phyloP scores from a whole-genome alignment of 2,329 filamentous ascomycete genomes.

The Diaporthe batatas region DNA sequence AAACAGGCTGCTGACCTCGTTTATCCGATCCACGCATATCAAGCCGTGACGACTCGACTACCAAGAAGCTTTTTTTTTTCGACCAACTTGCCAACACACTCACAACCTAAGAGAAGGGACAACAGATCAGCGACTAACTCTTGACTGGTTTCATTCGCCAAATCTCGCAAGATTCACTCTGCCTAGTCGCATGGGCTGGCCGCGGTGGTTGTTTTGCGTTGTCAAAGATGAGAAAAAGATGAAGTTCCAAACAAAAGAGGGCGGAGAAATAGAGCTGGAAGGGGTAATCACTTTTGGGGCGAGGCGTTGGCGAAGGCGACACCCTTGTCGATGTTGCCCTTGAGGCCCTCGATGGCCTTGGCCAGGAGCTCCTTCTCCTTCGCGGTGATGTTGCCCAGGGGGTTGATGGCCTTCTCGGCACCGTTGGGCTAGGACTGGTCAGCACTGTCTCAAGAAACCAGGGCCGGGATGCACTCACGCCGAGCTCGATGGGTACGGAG shows the following conservation, averaged over 20 bases:
- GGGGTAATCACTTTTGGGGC: slow-evolving; percentile 82
- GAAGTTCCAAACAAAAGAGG: slow-evolving; percentile 43
- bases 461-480: slow-evolving; percentile 73
- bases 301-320: slow-evolving; percentile 89
- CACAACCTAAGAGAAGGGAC: slow-evolving; percentile 42
- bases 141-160: slow-evolving; percentile 30
- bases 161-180: slow-evolving; percentile 39
- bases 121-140: slow-evolving; percentile 40
- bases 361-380: slow-evolving; percentile 91
- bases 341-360: slow-evolving; percentile 80
- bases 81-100: slow-evolving; percentile 31
- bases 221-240: slow-evolving; percentile 43
- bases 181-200: slow-evolving; percentile 35
- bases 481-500: slow-evolving; percentile 95
- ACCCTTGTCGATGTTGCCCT: slow-evolving; percentile 95
- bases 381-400: slow-evolving; percentile 81
- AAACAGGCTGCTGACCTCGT: slow-evolving; percentile 28
- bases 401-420: slow-evolving; percentile 86
- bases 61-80: slow-evolving; percentile 21
- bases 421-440: slow-evolving; percentile 75
- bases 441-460: slow-evolving; percentile 25
- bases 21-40: slow-evolving; percentile 25
- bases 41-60: slow-evolving; percentile 23
- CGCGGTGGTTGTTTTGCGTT: slow-evolving; percentile 32
- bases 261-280: slow-evolving; percentile 46